phyloP scores from a whole-genome alignment of 495 filamentous ascomycete genomes.

The Aeminium ludgeri region DNA sequence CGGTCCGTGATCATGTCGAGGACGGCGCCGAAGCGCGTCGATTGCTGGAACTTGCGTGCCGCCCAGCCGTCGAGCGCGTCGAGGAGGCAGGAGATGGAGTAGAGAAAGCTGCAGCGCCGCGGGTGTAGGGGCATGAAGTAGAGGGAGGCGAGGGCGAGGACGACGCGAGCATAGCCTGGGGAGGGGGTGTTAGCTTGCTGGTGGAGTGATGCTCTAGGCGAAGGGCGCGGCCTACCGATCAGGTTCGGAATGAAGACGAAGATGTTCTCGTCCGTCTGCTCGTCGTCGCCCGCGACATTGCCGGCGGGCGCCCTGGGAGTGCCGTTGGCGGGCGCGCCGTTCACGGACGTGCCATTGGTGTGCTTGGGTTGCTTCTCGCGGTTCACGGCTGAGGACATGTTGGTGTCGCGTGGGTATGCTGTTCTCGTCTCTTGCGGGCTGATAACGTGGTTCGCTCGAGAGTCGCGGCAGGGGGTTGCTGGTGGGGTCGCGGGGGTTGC shows the following conservation, averaged over 20 bases:
- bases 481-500: too few relatives aligned
- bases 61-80: constrained; percentile 89
- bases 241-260: constrained; percentile 92
- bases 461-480: too few relatives aligned
- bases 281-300: background rate
- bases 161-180: constrained; percentile 70
- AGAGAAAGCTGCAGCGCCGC: constrained; percentile 79
- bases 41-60: constrained; percentile 74
- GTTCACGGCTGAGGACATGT: too few relatives aligned
- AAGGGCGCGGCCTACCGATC: constrained; percentile 46
- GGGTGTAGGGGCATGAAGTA: constrained; percentile 98
- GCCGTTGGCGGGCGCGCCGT: constrained; percentile 1
- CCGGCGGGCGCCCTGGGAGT: background rate
- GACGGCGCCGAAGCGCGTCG: constrained; percentile 85
- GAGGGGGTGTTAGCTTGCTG: constrained; percentile 3
- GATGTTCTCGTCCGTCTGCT: constrained; percentile 55
- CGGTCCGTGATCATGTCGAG: constrained; percentile 96
- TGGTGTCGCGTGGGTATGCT: too few relatives aligned
- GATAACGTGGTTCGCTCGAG: too few relatives aligned
- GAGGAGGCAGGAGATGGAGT: constrained; percentile 80
- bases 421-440: too few relatives aligned
- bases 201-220: background rate
- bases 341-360: background rate
- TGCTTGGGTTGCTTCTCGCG: background rate
- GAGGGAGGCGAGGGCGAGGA: constrained; percentile 78